Evolutionary conservation across 2,329 filamentous ascomycete species (phyloP), one percentile per base, ranked within the genome.

Genomic region (Aspergillus alliaceus): DNA sequence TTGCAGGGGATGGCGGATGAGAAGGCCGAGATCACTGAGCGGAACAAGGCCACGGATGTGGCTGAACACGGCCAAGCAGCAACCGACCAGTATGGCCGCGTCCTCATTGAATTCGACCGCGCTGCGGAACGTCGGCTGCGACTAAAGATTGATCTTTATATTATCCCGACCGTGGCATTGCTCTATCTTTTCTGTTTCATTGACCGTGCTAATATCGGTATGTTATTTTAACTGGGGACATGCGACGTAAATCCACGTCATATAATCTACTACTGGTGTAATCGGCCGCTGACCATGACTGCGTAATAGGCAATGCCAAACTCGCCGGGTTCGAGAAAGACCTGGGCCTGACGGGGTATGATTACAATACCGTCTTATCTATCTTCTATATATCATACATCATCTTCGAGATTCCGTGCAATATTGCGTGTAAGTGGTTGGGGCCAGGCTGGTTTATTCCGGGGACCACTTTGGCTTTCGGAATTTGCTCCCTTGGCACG

Each of bases 151-250:
- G 88, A 90, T 64, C 64, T 88, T 7, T 82, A 78, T 64, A 82
- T 89, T 42, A 77, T 90, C 0, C 88, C 88, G 0, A 88, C 85
- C 0, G 86, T 90, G 0, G 76, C 86, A 0, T 54, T 90, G 0
- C 75, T 90, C 4, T 90, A 90, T 64, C 79, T 90, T 0, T 89
- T 90, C 66, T 89, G 87, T 74, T 90, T 89, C 72, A 89, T 90
- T 62, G 87, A 90, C 64, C 80, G 88, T 20, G 86, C 87, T 22
- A 90, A 90, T 59, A 87, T 90, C 42, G 88, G 86, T 86, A 66
- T 8, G 59, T 54, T 15, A 27, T 14, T 15, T 22, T 9, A 22
- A 29, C 6, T 18, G 7, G 24, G 15, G 24, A 11, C 3, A 11
- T n/a, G 20, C 39, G 20, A 42, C 39, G 22, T 22, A 42, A 14